Conservation (phyloP, 805 yeast genomes). For the Kazachstania taianensis region DNA sequence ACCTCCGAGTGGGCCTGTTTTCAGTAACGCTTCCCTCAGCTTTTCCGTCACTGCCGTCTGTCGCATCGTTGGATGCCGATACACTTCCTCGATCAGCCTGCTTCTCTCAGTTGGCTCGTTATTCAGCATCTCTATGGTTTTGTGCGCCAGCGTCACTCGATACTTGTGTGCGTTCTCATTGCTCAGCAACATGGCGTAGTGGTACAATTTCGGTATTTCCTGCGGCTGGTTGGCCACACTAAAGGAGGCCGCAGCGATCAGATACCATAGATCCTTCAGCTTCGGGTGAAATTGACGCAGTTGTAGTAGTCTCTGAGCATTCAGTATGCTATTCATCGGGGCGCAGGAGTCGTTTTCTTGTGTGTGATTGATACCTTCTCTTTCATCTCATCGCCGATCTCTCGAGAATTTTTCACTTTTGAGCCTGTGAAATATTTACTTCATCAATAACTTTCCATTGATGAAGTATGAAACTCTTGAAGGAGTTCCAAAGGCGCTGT, state of each 20-base stretch:
- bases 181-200: conserved; percentile 43
- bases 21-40: conserved; percentile 67
- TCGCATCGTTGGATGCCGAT: conserved; percentile 15
- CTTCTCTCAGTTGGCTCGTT: conserved; percentile 5
- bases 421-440: too few species aligned
- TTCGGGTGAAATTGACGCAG: conserved; percentile 36
- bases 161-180: conserved; percentile 12
- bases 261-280: conserved; percentile 57
- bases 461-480: too few species aligned
- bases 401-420: too few species aligned
- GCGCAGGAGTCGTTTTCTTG: too few species aligned
- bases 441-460: too few species aligned
- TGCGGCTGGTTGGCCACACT: conserved; percentile 75
- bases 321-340: conserved; percentile 18
- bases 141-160: conserved; percentile 15
- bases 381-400: too few species aligned
- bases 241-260: conserved; percentile 70
- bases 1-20: conserved; percentile 71
- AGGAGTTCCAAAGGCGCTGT: too few species aligned
- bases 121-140: conserved; percentile 13
- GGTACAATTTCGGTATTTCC: conserved; percentile 66
- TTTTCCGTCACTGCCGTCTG: conserved; percentile 35
- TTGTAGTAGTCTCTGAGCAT: conserved; percentile 22
- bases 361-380: too few species aligned
- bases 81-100: conserved; percentile 13